Base-by-base conservation (phyloP, 805 yeast genomes). In the Myxozyma sirexii region DNA sequence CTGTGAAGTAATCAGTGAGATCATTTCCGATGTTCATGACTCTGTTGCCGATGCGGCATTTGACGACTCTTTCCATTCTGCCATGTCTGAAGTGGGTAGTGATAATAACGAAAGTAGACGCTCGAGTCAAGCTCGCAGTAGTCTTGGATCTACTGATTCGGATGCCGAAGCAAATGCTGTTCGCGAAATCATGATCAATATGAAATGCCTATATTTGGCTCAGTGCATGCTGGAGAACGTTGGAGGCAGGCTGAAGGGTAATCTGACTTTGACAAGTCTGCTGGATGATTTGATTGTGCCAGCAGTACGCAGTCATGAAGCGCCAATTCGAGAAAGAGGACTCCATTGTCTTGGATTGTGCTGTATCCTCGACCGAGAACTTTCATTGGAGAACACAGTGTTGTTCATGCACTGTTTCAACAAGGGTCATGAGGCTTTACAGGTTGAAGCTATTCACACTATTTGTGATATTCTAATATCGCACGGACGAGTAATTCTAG, bases 11-110 rank as follows among this genome's bases (percentile, higher is more conserved):
- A 80, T 88, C 19, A 82, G 87, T n/a, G 97, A 93, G 77, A 83
- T 90, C 17, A 84, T 91, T 39, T 84, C 90, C 43, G 97, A 92
- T 76, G 79, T 92, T 51, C 82, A 90, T 70, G 97, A 91, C 71
- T 79, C 79, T 31, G 71, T 75, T 43, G 81, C 76, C 48, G 47
- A 61, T n/a, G 73, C 68, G 35, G 79, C 76, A 52, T 70, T 67
- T 8, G 76, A 79, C 27, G 78, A 76, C n/a, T 76, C 82, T 1
- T 80, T 81, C 60, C 79, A 75, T 54, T 77, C 83, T 12, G 82
- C 82, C 0, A 74, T 75, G 26, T 77, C 79, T 4, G 75, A 74
- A 21, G 69, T 60, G 10, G 54, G 41, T 5, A 38, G 47, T 17
- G 17, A 38, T 24, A 24, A 31, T 21, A 54, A 21, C 8, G 31